Evolutionary conservation across 306 rosid genomes (phyloP), one percentile per base, ranked within the genome.

Genomic region (Coriaria nepalensis): DNA sequence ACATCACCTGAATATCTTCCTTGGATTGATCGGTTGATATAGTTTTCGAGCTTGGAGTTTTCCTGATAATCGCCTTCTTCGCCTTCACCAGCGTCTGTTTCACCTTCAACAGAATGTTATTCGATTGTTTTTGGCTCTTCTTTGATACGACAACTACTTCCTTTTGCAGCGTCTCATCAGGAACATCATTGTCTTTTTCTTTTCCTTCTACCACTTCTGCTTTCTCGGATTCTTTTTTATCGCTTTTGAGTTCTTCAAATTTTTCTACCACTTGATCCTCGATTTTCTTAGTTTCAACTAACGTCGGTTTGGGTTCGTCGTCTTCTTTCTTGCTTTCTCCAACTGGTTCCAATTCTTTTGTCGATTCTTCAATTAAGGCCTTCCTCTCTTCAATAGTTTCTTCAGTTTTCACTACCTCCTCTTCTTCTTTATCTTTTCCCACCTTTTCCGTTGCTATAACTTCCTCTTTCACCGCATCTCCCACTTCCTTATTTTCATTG

Each of bases 1-100:
- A n/a, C n/a, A n/a, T 58, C 7, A 58, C 63, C 48, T 58, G 39
- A 33, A 58, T 40, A 13, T 58, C 55, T 47, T 33, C 95, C 60
- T 72, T 80, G 68, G 77, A 36, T 14, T 80, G 29, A 20, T 20
- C 80, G 2, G 86, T 64, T 33, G 81, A 20, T 36, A 66, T 63
- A 40, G 71, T 74, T 59, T 80, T 80, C 54, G 93, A 84, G 63
- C 74, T 67, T 13, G 95, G 93, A 40, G 93, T 80, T 65, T 75
- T 85, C 9, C 87, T 87, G 35, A 72, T 85, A 52, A 85, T 76
- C 9, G 95, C 95, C 66, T 85, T 85, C 74, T 73, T 85, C 62
- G 90, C 95, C 59, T 85, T 85, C 54, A 71, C 95, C 6, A 85
- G 69, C 41, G 93, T 73, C 52, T 80, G 93, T 52, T 85, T 85